Base-by-base conservation (phyloP, 1,139 yeast genomes). In the Debaryomyces coudertii region DNA sequence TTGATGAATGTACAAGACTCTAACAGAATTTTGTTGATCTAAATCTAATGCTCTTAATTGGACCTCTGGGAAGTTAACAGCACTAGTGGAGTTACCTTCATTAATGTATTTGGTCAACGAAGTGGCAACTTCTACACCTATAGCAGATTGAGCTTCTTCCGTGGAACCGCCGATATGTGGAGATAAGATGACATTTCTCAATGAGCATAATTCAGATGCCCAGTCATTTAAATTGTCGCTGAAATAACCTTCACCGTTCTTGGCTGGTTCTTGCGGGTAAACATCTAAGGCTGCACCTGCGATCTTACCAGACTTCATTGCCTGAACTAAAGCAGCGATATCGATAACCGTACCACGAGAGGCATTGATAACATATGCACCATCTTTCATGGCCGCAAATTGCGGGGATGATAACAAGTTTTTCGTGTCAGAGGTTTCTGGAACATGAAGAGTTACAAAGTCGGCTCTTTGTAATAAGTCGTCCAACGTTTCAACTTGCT, bases 91-190 rank as follows among this genome's bases (percentile, higher is more conserved):
- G 59, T 85, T 79, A 75, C 99, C 99, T 76, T 93, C 99, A 70
- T 92, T 93, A 66, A 93, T 87, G 75, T 90, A 95, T 68, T 89
- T 90, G 55, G 92, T 78, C 63, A 93, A 79, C 27, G 96, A 83
- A 42, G 87, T 77, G 48, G 87, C 90, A 50, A 93, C 99, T 74
- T 93, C 99, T 51, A 92, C 77, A 71, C 99, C 99, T 65, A 93
- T 93, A 43, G 98, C 96, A 50, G 90, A 82, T 78, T 93, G 99
- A 28, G 99, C 99, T 76, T 93, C 99, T 71, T 93, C 98, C 41
- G 99, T 93, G 43, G 98, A 90, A 54, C 99, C 99, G 73, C 99
- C 99, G 60, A 93, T 93, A 65, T 93, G 99, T 31, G 99, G 99
- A 47, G 98, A 86, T 63, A 93, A 79, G 53, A 95, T 90, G 47